phyloP scores from a whole-genome alignment of 768 basidiomycete species.

The Inosperma sp. region DNA sequence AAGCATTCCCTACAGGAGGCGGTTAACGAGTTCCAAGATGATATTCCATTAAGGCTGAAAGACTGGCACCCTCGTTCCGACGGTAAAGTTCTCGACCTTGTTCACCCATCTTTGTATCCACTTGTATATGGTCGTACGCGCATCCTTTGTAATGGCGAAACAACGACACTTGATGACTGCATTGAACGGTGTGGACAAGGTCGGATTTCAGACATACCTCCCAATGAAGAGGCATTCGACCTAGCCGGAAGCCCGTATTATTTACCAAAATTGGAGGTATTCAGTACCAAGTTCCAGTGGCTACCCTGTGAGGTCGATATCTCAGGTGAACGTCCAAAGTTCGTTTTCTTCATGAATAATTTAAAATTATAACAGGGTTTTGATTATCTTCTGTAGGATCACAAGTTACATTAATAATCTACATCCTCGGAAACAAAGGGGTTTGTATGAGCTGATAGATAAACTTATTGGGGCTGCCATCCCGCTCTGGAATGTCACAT shows the following conservation, averaged over 20 bases:
- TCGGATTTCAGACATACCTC: constrained; percentile 13
- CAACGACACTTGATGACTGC: constrained; percentile 21
- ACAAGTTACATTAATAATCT: constrained; percentile 43
- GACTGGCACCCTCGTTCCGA: constrained; percentile 48
- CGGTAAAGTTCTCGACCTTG: constrained; percentile 40
- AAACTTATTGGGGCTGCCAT: constrained; percentile 26
- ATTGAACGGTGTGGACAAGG: constrained; percentile 24
- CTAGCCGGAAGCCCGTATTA: not conserved
- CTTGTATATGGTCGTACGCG: constrained; percentile 33
- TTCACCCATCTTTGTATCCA: constrained; percentile 43
- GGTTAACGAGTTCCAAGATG: constrained; percentile 30
- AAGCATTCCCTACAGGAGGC: constrained; percentile 23
- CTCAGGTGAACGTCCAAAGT: constrained; percentile 20
- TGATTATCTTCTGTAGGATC: constrained; percentile 28
- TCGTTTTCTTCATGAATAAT: not conserved
- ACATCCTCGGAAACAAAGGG: constrained; percentile 28
- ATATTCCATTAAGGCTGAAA: constrained; percentile 28
- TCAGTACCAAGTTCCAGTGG: constrained; percentile 28
- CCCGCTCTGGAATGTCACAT: constrained; percentile 30
- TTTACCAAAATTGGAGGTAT: constrained; percentile 14
- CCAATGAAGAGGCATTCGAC: constrained; percentile 4
- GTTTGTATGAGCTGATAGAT: constrained; percentile 24
- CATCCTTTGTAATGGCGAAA: constrained; percentile 17
- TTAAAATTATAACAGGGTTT: too few species aligned
- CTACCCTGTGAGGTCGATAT: constrained; percentile 29